Percentiles rank a stretch among this genome's conserved stretches.
Evolutionary conservation across 2,329 filamentous ascomycete genomes (phyloP).

Genomic region (Fusarium keratoplasticum): DNA sequence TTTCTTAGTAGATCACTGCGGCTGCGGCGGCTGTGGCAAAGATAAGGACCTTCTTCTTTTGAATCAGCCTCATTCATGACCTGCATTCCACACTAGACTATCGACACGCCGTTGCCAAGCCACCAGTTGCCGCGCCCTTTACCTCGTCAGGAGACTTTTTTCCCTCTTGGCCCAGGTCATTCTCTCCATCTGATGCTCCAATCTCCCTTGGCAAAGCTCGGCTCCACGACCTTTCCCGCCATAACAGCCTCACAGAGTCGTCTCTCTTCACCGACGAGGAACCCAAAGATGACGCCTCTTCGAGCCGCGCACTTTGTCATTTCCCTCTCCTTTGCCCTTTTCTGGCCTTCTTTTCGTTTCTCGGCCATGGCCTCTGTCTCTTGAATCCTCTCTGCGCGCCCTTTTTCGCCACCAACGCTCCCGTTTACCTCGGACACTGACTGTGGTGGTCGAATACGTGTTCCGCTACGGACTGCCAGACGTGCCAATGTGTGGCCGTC

Average conservation of each 20-base stretch:
- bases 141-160: neutral
- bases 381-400: conserved; percentile 61
- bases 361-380: conserved; percentile 64
- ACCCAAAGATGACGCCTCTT: conserved; percentile 68
- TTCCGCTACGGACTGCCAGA: conserved; percentile 52
- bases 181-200: conserved; percentile 70
- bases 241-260: conserved; percentile 70
- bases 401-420: conserved; percentile 67
- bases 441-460: conserved; percentile 51
- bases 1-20: neutral
- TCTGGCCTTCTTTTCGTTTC: conserved; percentile 62
- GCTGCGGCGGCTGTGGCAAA: neutral
- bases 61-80: neutral
- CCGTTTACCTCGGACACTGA: conserved; percentile 63
- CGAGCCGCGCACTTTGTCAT: conserved; percentile 72
- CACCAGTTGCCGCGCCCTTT: neutral
- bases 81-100: neutral
- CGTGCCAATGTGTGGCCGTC: conserved; percentile 55
- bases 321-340: conserved; percentile 60
- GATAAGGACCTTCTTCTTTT: neutral
- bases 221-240: conserved; percentile 68
- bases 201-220: conserved; percentile 70
- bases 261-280: conserved; percentile 41
- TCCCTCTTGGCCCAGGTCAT: conserved; percentile 4
- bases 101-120: neutral